Evolutionary conservation across 208 protist genomes (phyloP).

Genomic region (Acanthamoeba quina): DNA sequence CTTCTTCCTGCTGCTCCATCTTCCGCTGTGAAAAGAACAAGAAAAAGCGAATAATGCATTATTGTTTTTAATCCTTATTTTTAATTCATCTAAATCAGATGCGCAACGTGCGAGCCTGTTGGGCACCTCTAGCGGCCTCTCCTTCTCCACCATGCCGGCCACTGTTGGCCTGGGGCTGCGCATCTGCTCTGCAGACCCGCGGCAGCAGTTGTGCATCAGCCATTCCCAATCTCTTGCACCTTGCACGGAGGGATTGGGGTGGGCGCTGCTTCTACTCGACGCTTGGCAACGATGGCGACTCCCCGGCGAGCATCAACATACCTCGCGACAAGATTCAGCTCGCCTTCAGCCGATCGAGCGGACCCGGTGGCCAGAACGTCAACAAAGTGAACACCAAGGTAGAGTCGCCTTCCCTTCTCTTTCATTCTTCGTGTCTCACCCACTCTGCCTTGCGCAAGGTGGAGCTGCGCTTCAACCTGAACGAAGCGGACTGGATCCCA

Average conservation of each 20-base stretch:
- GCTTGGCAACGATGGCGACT: neutral
- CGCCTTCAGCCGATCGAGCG: conserved; percentile 62
- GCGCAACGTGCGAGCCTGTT: too few relatives aligned
- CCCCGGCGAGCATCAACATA: conserved; percentile 23
- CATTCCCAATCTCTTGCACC: neutral
- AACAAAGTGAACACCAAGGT: conserved; percentile 87
- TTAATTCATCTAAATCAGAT: too few relatives aligned
- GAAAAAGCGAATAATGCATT: too few relatives aligned
- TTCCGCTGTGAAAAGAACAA: neutral
- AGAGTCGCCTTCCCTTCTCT: neutral
- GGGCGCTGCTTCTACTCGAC: neutral
- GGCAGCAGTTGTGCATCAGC: too few relatives aligned
- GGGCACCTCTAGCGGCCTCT: too few relatives aligned
- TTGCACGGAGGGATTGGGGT: neutral
- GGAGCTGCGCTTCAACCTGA: conserved; percentile 81
- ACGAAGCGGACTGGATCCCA: conserved; percentile 78
- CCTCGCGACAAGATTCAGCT: conserved; percentile 62
- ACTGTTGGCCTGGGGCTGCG: too few relatives aligned
- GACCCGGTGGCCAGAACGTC: conserved; percentile 86
- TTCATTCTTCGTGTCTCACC: neutral
- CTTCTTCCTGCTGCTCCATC: neutral
- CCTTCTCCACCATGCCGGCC: too few relatives aligned
- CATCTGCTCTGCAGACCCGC: too few relatives aligned
- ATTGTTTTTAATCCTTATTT: too few relatives aligned
- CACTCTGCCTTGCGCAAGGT: neutral